Evolutionary conservation across 345 rosid species (phyloP), one percentile per base, ranked within the genome.

Genomic region (Conringia planisiliqua): DNA sequence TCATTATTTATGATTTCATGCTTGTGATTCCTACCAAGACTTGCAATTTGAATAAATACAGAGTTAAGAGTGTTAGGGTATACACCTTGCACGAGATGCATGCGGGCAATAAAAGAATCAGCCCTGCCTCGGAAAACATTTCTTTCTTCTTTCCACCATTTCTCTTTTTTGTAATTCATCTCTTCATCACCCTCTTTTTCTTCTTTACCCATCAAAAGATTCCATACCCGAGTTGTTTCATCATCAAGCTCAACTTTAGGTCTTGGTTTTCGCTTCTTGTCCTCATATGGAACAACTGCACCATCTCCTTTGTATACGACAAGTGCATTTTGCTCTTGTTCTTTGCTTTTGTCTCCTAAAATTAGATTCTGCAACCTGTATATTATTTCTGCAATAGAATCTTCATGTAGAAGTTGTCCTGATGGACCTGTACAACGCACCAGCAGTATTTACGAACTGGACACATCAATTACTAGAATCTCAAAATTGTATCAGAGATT

Each of bases 11-110:
- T 42, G 27, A 66, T 58, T 57, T 46, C 60, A 66, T 6, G 67
- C 14, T 3, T 71, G 50, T 26, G 65, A 13, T 52, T 55, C 46
- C 70, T 18, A 42, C 20, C 13, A 10, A 64, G 39, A 60, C 56
- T 39, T 50, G 63, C 18, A 75, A n/a, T 33, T 50, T 52, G 7
- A 40, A 30, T 18, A 40, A 60, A 47, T 55, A 61, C 10, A 30
- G 29, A 61, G 29, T 40, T 61, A 40, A 70, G 73, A 13, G 16
- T 43, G n/a, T 13, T 30, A 50, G 42, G 50, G 43, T 72, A 57
- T 58, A 56, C 79, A 94, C 98, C 98, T 88, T 94, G 98, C 47
- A 94, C 96, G 7, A 89, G 88, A 85, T 90, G 98, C 98, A 94
- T 94, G 55, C 90, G 76, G 62, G 97, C 96, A 47, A 94, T 94